These are phyloP conservation scores for Osmozyma mogii DNA, from an alignment of 805 yeast species.

Conservation along the genomic window DNA sequence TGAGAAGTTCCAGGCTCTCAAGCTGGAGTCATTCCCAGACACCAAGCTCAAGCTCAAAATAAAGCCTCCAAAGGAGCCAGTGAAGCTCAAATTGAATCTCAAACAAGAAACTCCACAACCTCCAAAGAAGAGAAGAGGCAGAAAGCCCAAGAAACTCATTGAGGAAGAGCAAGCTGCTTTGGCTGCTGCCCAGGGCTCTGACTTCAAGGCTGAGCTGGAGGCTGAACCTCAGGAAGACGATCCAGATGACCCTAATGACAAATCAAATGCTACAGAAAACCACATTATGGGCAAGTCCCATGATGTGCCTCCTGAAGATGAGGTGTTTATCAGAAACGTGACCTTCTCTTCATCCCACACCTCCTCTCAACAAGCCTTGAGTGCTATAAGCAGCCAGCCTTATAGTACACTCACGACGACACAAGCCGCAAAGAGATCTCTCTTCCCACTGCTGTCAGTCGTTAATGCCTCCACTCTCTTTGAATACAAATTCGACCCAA, in stretches of 20 bases:
- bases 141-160: slow-evolving; percentile 16
- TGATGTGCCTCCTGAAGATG: slow-evolving; percentile 9
- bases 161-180: slow-evolving; percentile 16
- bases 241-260: slow-evolving; percentile 2
- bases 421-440: slow-evolving; percentile 8
- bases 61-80: slow-evolving; percentile 17
- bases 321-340: slow-evolving; percentile 12
- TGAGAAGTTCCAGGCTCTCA: slow-evolving; percentile 26
- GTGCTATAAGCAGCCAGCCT: slow-evolving; percentile 4
- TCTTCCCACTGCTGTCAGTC: slow-evolving; percentile 20
- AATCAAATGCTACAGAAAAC: slow-evolving; percentile 7
- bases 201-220: too few relatives aligned
- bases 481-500: slow-evolving; percentile 32
- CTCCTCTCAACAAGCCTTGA: not conserved
- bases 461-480: slow-evolving; percentile 21
- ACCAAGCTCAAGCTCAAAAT: slow-evolving; percentile 18
- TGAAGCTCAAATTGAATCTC: slow-evolving; percentile 22
- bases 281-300: slow-evolving; percentile 11
- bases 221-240: slow-evolving; percentile 7
- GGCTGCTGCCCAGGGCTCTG: too few relatives aligned
- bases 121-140: slow-evolving; percentile 15
- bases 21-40: slow-evolving; percentile 14
- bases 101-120: slow-evolving; percentile 14
- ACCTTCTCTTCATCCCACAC: slow-evolving; percentile 8
- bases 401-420: slow-evolving; percentile 3